Percentiles rank a stretch among this genome's conserved stretches.
phyloP scores from a whole-genome alignment of 176 grass and related monocot species.

The Phragmites australis region DNA sequence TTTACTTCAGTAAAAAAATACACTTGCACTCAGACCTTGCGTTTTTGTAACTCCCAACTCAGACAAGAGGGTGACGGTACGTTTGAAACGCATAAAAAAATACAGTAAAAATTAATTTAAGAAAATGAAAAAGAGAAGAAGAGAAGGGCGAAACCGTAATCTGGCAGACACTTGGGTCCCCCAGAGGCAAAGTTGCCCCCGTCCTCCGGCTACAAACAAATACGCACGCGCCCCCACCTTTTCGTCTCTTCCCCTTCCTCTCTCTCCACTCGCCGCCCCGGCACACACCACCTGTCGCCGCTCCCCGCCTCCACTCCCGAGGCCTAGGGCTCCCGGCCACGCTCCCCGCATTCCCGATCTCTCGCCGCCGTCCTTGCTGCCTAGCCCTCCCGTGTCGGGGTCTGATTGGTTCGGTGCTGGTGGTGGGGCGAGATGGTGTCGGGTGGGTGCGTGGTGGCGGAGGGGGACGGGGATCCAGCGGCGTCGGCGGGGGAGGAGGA shows the following conservation, averaged over 20 bases:
- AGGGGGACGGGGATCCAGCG: constrained; percentile 7
- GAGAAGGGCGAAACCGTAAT: constrained; percentile 32
- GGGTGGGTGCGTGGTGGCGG: constrained; percentile 49
- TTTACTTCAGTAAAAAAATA: too few species aligned
- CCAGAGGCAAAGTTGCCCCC: constrained; percentile 40
- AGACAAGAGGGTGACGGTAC: too few species aligned
- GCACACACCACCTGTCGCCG: constrained; percentile 29
- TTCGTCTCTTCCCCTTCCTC: neutral
- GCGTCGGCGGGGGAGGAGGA: neutral
- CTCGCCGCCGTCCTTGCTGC: constrained; percentile 12
- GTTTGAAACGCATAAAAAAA: neutral
- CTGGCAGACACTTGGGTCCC: neutral
- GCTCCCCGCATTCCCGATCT: constrained; percentile 49
- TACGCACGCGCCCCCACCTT: constrained; percentile 45
- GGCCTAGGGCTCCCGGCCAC: constrained; percentile 34
- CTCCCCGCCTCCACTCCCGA: constrained; percentile 17
- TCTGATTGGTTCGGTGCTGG: neutral
- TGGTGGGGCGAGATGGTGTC: constrained; percentile 47
- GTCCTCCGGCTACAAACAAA: constrained; percentile 65
- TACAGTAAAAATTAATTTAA: neutral
- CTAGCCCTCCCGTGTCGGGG: neutral
- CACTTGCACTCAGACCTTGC: too few species aligned
- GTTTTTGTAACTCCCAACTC: too few species aligned
- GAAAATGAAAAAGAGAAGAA: neutral
- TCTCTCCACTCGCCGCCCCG: constrained; percentile 12